Evolutionary conservation across 2,329 filamentous ascomycete species (phyloP).

Genomic region (Lecanosticta acicola): DNA sequence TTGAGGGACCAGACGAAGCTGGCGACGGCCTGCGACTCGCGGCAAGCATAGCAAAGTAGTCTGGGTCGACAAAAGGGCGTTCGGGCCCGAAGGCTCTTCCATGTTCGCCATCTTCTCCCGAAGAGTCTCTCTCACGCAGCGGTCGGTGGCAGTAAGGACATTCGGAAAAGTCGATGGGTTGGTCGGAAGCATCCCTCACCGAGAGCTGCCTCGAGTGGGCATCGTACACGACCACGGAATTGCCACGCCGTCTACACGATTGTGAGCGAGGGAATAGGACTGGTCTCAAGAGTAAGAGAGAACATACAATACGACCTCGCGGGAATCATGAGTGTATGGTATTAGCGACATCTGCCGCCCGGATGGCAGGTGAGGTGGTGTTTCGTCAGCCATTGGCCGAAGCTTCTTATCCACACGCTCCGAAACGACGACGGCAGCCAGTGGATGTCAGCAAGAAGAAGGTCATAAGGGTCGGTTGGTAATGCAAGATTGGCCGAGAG

Average conservation of each 20-base stretch:
- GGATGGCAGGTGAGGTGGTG: conserved; percentile 24
- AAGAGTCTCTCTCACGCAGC: conserved; percentile 46
- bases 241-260: conserved; percentile 71
- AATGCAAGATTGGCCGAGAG: neutral
- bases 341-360: conserved; percentile 60
- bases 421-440: neutral
- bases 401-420: neutral
- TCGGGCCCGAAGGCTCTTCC: conserved; percentile 47
- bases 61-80: conserved; percentile 67
- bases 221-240: conserved; percentile 89
- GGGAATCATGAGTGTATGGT: conserved; percentile 66
- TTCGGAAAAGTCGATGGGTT: conserved; percentile 56
- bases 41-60: conserved; percentile 92
- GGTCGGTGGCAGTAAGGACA: conserved; percentile 91
- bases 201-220: conserved; percentile 77
- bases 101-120: conserved; percentile 32
- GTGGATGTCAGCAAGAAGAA: neutral
- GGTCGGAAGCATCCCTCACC: conserved; percentile 58
- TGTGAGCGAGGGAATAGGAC: conserved; percentile 7
- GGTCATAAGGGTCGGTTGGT: neutral
- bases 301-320: conserved; percentile 74
- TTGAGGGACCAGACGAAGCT: conserved; percentile 41
- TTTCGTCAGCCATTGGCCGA: conserved; percentile 30
- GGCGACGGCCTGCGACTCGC: conserved; percentile 41
- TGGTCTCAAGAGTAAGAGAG: conserved; percentile 5